These are phyloP conservation scores for Amanita phalloides DNA, from an alignment of 768 basidiomycete genomes.

Conservation along the genomic window DNA sequence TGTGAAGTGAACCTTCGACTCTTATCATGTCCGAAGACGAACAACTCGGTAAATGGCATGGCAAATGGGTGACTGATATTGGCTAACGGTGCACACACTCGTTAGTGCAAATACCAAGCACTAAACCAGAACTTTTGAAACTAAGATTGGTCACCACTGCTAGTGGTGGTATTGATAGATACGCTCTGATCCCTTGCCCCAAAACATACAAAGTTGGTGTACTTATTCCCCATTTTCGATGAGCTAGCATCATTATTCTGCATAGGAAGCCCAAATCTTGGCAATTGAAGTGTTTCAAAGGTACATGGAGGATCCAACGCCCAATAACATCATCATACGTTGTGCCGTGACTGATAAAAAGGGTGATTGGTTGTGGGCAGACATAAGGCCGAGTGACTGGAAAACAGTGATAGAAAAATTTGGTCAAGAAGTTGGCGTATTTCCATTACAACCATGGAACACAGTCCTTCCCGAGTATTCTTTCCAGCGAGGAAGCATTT, in stretches of 20 bases:
- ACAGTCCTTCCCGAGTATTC: background rate
- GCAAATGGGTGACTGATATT: too few relatives aligned
- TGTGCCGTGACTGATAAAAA: constrained; percentile 8
- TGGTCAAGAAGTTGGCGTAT: constrained; percentile 7
- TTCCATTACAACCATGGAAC: background rate
- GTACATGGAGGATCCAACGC: background rate
- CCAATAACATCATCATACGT: background rate
- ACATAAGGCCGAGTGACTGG: constrained; percentile 9
- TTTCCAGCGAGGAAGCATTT: background rate
- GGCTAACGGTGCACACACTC: too few relatives aligned
- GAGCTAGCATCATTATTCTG: too few relatives aligned
- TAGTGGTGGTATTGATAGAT: background rate
- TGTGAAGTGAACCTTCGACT: background rate
- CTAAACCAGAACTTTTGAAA: background rate
- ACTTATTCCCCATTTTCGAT: background rate
- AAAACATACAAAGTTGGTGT: background rate
- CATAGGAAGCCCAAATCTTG: background rate
- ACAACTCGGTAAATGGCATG: too few relatives aligned
- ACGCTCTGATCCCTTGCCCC: background rate
- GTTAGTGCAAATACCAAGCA: background rate
- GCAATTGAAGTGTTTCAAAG: background rate
- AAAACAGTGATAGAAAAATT: background rate
- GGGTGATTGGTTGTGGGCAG: constrained; percentile 11
- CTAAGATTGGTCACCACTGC: background rate
- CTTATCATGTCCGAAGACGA: too few relatives aligned